A percentile compares a stretch with the other conserved stretches of the same genome.
Conservation (phyloP, 768 basidiomycete genomes). For the Rhodosporidiobolus odoratus region DNA sequence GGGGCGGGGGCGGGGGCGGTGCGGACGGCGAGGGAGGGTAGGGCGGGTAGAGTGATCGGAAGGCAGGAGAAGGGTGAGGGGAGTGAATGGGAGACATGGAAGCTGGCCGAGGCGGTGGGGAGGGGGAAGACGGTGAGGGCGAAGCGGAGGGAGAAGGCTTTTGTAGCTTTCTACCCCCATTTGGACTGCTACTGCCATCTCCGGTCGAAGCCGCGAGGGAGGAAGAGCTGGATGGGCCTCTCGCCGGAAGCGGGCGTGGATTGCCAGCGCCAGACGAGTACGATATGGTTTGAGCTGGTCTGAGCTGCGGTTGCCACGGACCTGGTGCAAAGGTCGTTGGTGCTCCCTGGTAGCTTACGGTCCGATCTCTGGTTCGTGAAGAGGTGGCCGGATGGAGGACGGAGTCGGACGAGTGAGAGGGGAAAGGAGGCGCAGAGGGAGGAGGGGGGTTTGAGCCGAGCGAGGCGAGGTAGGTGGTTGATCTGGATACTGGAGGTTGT, state of each 20-base stretch:
- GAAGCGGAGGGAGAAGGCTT: background rate
- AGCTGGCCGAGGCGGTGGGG: background rate
- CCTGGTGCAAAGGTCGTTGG: too few relatives aligned
- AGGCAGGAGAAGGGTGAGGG: background rate
- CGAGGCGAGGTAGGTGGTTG: background rate
- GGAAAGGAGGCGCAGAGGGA: background rate
- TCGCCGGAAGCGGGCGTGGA: too few relatives aligned
- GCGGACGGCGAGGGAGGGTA: background rate
- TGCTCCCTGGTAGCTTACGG: background rate
- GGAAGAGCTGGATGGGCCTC: too few relatives aligned
- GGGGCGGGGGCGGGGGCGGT: background rate
- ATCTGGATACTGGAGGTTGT: background rate
- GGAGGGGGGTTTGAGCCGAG: background rate
- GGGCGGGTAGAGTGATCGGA: background rate
- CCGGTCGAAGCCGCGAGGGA: background rate
- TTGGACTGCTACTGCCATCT: too few relatives aligned
- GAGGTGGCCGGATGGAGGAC: background rate
- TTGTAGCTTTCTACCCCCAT: too few relatives aligned
- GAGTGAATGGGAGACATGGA: too few relatives aligned
- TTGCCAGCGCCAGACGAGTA: too few relatives aligned
- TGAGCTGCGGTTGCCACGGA: too few relatives aligned
- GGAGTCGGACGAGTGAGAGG: background rate
- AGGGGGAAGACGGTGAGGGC: background rate
- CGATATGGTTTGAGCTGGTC: too few relatives aligned
- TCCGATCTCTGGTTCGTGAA: background rate